Evolutionary conservation across 176 grass and related monocot genomes (phyloP).

Genomic region (Elaeis guineensis): DNA sequence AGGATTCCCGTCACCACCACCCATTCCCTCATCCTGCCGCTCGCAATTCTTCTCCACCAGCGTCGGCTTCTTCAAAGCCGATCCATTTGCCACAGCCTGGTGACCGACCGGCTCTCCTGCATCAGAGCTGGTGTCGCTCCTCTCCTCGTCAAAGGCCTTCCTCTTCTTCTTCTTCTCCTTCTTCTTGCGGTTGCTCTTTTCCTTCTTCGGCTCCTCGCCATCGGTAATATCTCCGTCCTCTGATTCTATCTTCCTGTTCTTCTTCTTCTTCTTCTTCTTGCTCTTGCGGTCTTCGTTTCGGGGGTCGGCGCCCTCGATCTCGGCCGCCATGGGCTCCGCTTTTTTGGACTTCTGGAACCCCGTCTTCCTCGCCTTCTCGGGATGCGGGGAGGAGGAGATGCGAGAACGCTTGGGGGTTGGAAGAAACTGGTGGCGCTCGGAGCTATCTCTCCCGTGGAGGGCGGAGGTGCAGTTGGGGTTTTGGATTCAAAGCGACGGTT

Average conservation of each 20-base stretch:
- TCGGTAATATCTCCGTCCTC: conserved; percentile 13
- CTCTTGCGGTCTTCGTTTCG: no score
- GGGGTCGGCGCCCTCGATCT: neutral
- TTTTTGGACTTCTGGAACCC: conserved; percentile 17
- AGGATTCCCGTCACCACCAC: conserved; percentile 39
- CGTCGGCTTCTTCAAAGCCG: conserved; percentile 40
- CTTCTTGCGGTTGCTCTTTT: conserved; percentile 32
- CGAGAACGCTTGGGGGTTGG: conserved; percentile 48
- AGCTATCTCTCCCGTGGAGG: no score
- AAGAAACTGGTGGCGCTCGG: conserved; percentile 8
- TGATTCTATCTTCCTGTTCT: conserved; percentile 29
- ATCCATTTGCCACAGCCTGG: neutral
- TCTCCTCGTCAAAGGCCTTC: conserved; percentile 25
- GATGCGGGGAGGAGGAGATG: conserved; percentile 27
- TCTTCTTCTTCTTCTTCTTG: neutral
- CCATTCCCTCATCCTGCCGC: conserved; percentile 18
- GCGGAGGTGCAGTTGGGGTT: no score
- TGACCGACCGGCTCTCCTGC: conserved; percentile 15
- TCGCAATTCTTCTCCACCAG: conserved; percentile 25
- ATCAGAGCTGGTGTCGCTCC: conserved; percentile 44
- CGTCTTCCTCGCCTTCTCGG: conserved; percentile 46
- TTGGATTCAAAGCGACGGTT: no score
- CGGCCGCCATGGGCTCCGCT: neutral
- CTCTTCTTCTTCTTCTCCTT: conserved; percentile 28
- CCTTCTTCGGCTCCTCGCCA: conserved; percentile 32